A percentile compares a stretch with the other conserved stretches of the same genome.
These are phyloP conservation scores for Aureobasidium sp. DNA, from an alignment of 2,329 filamentous ascomycete species.

Conservation along the genomic window DNA sequence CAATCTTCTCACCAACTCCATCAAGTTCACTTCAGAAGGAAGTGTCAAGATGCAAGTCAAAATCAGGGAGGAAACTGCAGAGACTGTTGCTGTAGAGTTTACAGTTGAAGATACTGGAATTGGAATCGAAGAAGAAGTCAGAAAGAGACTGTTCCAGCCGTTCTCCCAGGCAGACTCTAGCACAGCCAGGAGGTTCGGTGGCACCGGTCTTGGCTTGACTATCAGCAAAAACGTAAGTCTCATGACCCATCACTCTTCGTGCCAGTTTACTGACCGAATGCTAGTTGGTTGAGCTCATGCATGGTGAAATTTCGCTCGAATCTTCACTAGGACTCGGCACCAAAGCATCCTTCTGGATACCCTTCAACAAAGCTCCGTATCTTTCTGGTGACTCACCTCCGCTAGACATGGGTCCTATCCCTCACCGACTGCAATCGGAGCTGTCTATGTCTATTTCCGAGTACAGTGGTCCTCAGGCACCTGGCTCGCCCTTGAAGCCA, in stretches of 20 bases:
- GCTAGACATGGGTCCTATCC: constrained; percentile 57
- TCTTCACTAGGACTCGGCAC: constrained; percentile 63
- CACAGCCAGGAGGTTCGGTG: constrained; percentile 70
- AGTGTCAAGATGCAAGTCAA: constrained; percentile 60
- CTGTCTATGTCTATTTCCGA: constrained; percentile 59
- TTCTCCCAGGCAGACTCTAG: constrained; percentile 79
- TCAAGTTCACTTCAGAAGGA: constrained; percentile 67
- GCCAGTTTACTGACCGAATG: background rate
- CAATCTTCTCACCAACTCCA: constrained; percentile 69
- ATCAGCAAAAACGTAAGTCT: constrained; percentile 64
- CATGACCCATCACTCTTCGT: background rate
- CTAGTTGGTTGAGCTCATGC: constrained; percentile 68
- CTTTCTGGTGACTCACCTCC: constrained; percentile 44
- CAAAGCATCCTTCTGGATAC: constrained; percentile 68
- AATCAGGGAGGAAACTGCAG: constrained; percentile 56
- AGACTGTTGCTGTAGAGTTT: constrained; percentile 63
- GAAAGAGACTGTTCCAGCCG: constrained; percentile 66
- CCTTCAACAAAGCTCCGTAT: constrained; percentile 64
- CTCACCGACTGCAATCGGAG: constrained; percentile 56
- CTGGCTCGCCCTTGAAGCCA: constrained; percentile 21
- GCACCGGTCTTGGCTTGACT: constrained; percentile 69
- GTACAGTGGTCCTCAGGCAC: constrained; percentile 39
- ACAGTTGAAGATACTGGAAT: constrained; percentile 72
- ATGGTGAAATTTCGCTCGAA: constrained; percentile 63
- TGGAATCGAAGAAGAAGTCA: constrained; percentile 71